Percentiles rank a stretch among this genome's conserved stretches.
Conservation (phyloP, 768 basidiomycete species). For the Rhizopogon sp. region DNA sequence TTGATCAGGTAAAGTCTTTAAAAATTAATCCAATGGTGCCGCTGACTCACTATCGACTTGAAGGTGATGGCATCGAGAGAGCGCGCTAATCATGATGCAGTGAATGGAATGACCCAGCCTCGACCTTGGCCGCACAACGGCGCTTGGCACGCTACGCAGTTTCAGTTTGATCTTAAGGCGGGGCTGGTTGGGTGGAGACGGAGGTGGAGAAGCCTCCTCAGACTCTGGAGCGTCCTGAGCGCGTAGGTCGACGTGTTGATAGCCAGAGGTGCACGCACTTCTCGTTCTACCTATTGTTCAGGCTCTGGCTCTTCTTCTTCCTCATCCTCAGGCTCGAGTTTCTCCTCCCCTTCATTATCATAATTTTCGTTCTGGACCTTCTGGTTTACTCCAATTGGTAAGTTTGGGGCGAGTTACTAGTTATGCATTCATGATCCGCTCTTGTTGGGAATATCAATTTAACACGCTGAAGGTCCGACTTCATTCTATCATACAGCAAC, state of each 20-base stretch:
- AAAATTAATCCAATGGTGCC: no score
- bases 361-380: conserved; percentile 9
- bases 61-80: no score
- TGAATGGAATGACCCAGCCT: no score
- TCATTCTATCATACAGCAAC: no score
- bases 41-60: no score
- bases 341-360: conserved; percentile 17
- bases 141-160: conserved; percentile 35
- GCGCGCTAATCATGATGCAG: no score
- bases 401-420: no score
- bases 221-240: conserved; percentile 27
- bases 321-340: conserved; percentile 28
- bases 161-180: conserved; percentile 62
- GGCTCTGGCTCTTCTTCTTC: conserved; percentile 31
- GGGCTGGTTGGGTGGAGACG: conserved; percentile 28
- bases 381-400: conserved; percentile 23
- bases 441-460: no score
- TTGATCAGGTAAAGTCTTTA: no score
- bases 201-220: conserved; percentile 30
- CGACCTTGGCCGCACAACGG: conserved; percentile 2
- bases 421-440: no score
- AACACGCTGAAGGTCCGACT: no score
- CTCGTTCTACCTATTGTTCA: conserved; percentile 26
- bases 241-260: conserved; percentile 16
- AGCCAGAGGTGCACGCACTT: conserved; percentile 3